A percentile compares a stretch with the other conserved stretches of the same genome.
These are phyloP conservation scores for Nicotiana sylvestris DNA, from an alignment of 257 asterid species.

Conservation along the genomic window DNA sequence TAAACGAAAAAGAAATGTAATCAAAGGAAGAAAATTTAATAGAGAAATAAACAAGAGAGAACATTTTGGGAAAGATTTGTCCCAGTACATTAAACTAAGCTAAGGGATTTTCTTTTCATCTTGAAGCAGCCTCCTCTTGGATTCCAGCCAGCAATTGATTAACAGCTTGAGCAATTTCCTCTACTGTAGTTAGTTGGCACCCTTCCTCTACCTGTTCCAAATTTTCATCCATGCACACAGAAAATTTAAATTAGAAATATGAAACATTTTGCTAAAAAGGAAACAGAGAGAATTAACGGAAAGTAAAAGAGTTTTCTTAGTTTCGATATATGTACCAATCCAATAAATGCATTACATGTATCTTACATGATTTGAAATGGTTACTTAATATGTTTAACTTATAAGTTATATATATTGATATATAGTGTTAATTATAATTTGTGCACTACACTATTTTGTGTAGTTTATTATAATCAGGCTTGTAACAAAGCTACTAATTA, in stretches of 20 bases:
- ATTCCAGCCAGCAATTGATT: conserved; percentile 32
- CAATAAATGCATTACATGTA: too few relatives aligned
- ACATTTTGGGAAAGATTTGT: background rate
- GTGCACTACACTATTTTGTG: too few relatives aligned
- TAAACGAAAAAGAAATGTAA: background rate
- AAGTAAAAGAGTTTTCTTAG: too few relatives aligned
- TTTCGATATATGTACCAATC: too few relatives aligned
- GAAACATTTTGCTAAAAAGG: background rate
- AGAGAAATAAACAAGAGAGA: background rate
- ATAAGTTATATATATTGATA: too few relatives aligned
- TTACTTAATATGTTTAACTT: too few relatives aligned
- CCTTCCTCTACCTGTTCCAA: conserved; percentile 35
- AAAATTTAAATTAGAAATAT: background rate
- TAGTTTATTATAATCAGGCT: too few relatives aligned
- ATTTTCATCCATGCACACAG: background rate
- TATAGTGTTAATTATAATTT: too few relatives aligned
- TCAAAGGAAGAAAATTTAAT: background rate
- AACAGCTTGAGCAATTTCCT: conserved; percentile 42
- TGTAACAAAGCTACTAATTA: too few relatives aligned
- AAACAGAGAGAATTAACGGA: too few relatives aligned
- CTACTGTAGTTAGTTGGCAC: conserved; percentile 38
- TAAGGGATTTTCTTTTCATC: conserved; percentile 10
- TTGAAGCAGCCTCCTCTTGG: conserved; percentile 26
- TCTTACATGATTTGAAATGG: too few relatives aligned
- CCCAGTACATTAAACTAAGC: background rate